Conservation (phyloP, 169 alveolate genomes). For the Plasmodium relictum region DNA sequence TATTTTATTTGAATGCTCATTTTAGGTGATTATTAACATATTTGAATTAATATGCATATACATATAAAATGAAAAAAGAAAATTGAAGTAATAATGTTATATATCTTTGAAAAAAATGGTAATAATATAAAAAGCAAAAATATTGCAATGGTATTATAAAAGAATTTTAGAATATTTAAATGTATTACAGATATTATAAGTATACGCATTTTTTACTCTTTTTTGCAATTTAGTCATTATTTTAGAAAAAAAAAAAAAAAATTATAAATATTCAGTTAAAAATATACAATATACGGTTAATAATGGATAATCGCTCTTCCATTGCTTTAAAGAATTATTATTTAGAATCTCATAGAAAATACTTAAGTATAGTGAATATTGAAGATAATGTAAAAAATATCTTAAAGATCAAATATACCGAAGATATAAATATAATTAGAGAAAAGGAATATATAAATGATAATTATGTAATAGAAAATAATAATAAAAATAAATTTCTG, state of each 20-base stretch:
- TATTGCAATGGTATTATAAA: no score
- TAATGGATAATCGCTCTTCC: constrained; percentile 22
- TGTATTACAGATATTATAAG: no score
- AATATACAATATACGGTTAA: not conserved
- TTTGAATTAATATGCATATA: no score
- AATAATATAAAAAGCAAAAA: not conserved
- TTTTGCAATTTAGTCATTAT: not conserved
- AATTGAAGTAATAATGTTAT: not conserved
- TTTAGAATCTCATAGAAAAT: constrained; percentile 46
- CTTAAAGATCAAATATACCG: constrained; percentile 40
- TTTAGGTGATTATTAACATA: no score
- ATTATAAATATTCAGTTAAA: not conserved
- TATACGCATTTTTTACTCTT: no score
- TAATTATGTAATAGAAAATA: constrained; percentile 18
- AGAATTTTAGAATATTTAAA: no score
- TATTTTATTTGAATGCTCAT: not conserved
- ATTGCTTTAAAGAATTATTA: constrained; percentile 35
- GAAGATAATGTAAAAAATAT: constrained; percentile 53
- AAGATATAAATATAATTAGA: constrained; percentile 28
- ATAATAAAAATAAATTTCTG: constrained; percentile 44
- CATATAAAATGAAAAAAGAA: not conserved
- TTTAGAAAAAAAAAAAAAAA: not conserved
- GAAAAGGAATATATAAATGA: constrained; percentile 26
- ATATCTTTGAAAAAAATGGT: not conserved
- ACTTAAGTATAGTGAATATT: constrained; percentile 35